Evolutionary conservation across 106 monocot species (phyloP), one percentile per base, ranked within the genome.

Genomic region (Xerophyta viscosa): DNA sequence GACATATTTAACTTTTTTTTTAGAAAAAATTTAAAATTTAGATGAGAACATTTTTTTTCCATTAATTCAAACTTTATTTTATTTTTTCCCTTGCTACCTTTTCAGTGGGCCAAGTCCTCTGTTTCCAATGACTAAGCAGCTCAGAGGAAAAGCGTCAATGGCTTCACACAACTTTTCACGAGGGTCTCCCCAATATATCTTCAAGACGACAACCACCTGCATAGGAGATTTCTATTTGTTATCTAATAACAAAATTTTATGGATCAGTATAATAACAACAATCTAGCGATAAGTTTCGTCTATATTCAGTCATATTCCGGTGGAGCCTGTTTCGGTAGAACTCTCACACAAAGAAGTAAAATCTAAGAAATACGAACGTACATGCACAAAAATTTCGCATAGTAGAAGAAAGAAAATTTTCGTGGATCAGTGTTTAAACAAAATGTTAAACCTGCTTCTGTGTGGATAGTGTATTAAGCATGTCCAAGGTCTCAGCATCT

Each of bases 111-210:
- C 52, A 29, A 79, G 82, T 17, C 88, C 88, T 58, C 84, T 72
- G 27, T 68, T 88, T 42, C 88, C 88, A 29, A 96, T 81, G 21
- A 96, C 31, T 14, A 88, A 57, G 61, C 76, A 88, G 58, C 66
- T 85, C 57, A 96, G 48, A 0, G 88, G 88, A 43, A 85, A 73
- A 37, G 49, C 55, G 24, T 81, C 72, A 45, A 85, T 74, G 24
- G 84, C 94, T 65, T 84, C 81, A 31, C 69, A 72, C 29, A 96
- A 30, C 73, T 88, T 96, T 64, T 96, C 94, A 31, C 88, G 81
- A 0, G 94, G 27, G 57, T 88, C 88, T 58, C 88, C 94, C 67
- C 76, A 96, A 46, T 75, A 82, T 39, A 88, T 66, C 66, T 96
- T 96, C 73, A 88, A 55, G 17, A 85, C 46, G 14, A 88, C 47